phyloP scores from a whole-genome alignment of 2,329 filamentous ascomycete genomes.

The Sporothrix mexicana region DNA sequence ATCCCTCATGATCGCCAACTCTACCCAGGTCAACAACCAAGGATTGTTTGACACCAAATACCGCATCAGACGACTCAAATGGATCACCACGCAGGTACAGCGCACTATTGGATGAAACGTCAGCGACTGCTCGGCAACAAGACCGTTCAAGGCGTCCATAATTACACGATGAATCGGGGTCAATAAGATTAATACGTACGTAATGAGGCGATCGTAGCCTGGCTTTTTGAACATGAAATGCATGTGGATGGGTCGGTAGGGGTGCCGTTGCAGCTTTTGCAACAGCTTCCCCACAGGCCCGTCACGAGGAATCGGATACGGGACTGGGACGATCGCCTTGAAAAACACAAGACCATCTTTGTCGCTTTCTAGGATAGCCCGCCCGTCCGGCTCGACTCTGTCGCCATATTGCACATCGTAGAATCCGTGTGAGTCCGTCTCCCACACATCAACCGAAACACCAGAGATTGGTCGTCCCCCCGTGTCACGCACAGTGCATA shows the following conservation, averaged over 20 bases:
- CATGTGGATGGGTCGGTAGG: slow-evolving; percentile 77
- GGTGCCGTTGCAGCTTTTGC: slow-evolving; percentile 69
- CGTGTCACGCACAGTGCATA: slow-evolving; percentile 73
- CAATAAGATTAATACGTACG: too few species aligned
- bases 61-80: slow-evolving; percentile 82
- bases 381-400: slow-evolving; percentile 69
- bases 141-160: too few species aligned
- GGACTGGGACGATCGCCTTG: slow-evolving; percentile 80
- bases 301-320: slow-evolving; percentile 84
- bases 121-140: too few species aligned
- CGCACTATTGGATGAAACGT: slow-evolving; percentile 55
- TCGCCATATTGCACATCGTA: slow-evolving; percentile 81
- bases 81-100: slow-evolving; percentile 78
- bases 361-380: slow-evolving; percentile 69
- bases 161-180: too few species aligned
- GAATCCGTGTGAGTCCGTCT: slow-evolving; percentile 78
- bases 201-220: slow-evolving; percentile 80
- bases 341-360: slow-evolving; percentile 81
- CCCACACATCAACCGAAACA: slow-evolving; percentile 82
- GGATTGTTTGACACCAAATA: slow-evolving; percentile 85
- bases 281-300: slow-evolving; percentile 80
- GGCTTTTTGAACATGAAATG: slow-evolving; percentile 88
- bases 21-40: slow-evolving; percentile 67
- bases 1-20: slow-evolving; percentile 59
- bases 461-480: slow-evolving; percentile 65